Percentiles rank a stretch among this genome's conserved stretches.
These are phyloP conservation scores for Litchi chinensis DNA, from an alignment of 345 rosid species.

Conservation along the genomic window DNA sequence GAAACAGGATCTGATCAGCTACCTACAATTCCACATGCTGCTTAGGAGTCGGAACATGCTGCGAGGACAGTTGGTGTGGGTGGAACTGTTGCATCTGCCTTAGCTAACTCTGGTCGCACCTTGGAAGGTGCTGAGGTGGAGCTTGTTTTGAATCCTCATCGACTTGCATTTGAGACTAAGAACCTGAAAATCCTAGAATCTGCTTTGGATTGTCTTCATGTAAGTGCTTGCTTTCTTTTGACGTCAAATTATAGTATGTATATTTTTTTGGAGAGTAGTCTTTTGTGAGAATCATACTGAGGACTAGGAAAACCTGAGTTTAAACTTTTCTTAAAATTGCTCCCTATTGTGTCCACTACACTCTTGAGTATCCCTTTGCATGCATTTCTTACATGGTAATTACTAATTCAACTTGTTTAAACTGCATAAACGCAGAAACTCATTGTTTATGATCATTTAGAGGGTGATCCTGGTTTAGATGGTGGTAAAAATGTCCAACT, in stretches of 20 bases:
- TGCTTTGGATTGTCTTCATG: constrained; percentile 99
- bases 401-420: constrained; percentile 25
- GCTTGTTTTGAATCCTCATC: constrained; percentile 89
- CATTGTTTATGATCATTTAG: constrained; percentile 92
- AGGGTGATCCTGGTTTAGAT: constrained; percentile 97
- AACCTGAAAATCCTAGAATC: constrained; percentile 81
- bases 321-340: constrained; percentile 11
- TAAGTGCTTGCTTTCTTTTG: constrained; percentile 38
- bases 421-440: constrained; percentile 67
- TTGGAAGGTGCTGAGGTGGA: constrained; percentile 81
- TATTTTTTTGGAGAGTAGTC: constrained; percentile 4
- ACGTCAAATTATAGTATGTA: constrained; percentile 4
- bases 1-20: constrained; percentile 47
- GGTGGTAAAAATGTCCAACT: constrained; percentile 80
- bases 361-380: neutral
- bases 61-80: constrained; percentile 39
- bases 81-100: constrained; percentile 53
- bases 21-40: constrained; percentile 31
- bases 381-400: constrained; percentile 8
- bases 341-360: neutral
- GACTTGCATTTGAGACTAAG: constrained; percentile 93
- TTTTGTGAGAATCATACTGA: constrained; percentile 1
- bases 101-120: constrained; percentile 81
- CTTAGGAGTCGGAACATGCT: constrained; percentile 43
- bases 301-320: constrained; percentile 5